Conservation (phyloP, 805 yeast species). For the Schwanniomyces polymorphus region DNA sequence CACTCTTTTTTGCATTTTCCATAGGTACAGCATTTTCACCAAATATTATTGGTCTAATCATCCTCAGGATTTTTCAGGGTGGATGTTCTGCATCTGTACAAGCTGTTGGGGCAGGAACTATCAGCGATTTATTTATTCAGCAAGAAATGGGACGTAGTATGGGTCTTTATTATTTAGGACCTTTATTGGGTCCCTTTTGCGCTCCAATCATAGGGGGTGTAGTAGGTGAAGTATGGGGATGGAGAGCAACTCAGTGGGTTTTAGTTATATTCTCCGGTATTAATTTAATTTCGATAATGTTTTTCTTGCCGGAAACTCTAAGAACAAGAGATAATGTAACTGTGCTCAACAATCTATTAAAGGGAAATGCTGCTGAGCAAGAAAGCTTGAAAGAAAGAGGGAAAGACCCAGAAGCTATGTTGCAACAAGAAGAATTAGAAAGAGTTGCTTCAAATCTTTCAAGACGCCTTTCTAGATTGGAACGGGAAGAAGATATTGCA, state of each 20-base stretch:
- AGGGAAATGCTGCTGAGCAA: conserved; percentile 2
- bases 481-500: conserved; percentile 27
- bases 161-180: conserved; percentile 80
- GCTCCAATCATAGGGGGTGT: conserved; percentile 82
- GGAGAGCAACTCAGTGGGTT: conserved; percentile 91
- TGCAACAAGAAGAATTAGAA: conserved; percentile 21
- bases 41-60: conserved; percentile 60
- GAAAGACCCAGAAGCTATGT: background rate
- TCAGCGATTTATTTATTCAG: conserved; percentile 68
- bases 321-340: conserved; percentile 58
- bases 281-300: conserved; percentile 47
- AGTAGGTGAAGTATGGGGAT: conserved; percentile 68
- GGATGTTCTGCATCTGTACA: conserved; percentile 86
- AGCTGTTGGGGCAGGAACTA: conserved; percentile 87
- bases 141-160: conserved; percentile 74
- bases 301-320: conserved; percentile 78
- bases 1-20: conserved; percentile 61
- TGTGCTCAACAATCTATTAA: conserved; percentile 3
- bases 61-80: conserved; percentile 70
- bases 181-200: conserved; percentile 75
- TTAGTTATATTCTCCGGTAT: conserved; percentile 66
- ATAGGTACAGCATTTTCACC: conserved; percentile 73
- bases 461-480: conserved; percentile 13
- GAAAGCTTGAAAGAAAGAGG: background rate
- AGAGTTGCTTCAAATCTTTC: conserved; percentile 35